Evolutionary conservation across 345 rosid species (phyloP), one percentile per base, ranked within the genome.

Genomic region (Gossypium mustelinum): DNA sequence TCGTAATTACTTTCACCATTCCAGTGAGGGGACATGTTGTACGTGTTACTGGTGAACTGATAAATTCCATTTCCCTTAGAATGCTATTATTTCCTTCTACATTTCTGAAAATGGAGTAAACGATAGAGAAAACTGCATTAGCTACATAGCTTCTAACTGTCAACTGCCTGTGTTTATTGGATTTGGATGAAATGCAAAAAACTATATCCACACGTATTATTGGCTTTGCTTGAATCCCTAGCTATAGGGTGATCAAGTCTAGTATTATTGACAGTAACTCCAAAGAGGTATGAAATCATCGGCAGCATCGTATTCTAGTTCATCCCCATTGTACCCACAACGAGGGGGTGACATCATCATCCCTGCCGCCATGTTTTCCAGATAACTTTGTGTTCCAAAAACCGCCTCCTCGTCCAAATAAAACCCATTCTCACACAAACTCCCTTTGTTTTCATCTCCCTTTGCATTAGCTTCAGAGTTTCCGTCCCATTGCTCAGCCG

Each of bases 331-430:
- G 14, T 79, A 77, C n/a, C 43, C 73, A 48, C 82, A 51, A 43
- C 78, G 85, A 47, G 92, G 93, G 11, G 97, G 97, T 2, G 97
- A 86, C 86, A 94, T 62, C 52, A 92, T 76, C 98, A 92, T 87
- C 62, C 85, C 97, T 45, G 86, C 90, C 2, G 94, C 98, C 97
- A 92, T 94, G 64, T 83, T 81, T 43, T 84, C 83, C 25, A 88
- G 17, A 75, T 89, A 75, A 17, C 80, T 82, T 1, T 92, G 94
- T 89, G 92, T 86, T 43, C 91, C 91, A 11, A 92, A 92, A 39
- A 73, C 78, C 6, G 72, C 86, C 68, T 94, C 97, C 16, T 94
- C 87, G 14, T 89, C 93, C 88, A 90, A 76, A 43, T 82, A 87
- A 76, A 77, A 81, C 78, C 64, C 48, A 2, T 81, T 86, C 20